Evolutionary conservation across 805 yeast species (phyloP), one percentile per base, ranked within the genome.

Genomic region (Blastobotrys attinorum): DNA sequence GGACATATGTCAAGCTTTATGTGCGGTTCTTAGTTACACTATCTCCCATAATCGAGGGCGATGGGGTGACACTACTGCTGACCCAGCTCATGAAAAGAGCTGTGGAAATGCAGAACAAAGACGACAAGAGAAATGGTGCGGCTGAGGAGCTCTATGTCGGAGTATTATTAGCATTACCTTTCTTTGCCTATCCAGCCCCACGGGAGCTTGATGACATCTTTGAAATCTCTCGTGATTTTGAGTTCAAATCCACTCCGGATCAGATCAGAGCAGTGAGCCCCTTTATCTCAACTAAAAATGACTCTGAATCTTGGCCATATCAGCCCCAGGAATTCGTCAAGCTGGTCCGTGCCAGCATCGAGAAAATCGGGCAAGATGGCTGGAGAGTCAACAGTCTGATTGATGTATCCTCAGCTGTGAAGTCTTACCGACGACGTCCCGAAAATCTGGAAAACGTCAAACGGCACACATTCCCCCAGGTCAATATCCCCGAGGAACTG

Each of bases 111-210:
- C 85, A 81, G 57, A 49, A 47, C 4, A 35, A 16, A 10, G 36
- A 61, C 27, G 47, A 59, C 31, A 59, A 59, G 22, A 72, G 88
- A 60, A 69, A 65, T 40, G 76, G 82, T 2, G 61, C 81, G 37
- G 85, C 84, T 3, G 87, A 85, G 58, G 77, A 81, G 39, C 61
- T 87, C 15, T 84, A 65, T 57, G 79, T 77, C 51, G 76, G 76
- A 51, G 75, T 78, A 1, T 61, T 82, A 42, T 58, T 80, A 15
- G 71, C 84, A 10, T 55, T 83, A 29, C 95, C 96, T 8, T 84
- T 41, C 13, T 51, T 47, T 22, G 46, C 52, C 25, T 44, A 37
- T 76, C 57, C 62, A 77, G 48, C 69, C 72, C 48, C 66, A 74
- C 54, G 50, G 47, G 49, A 61, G 22, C 37, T 69, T 44, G 55